Evolutionary conservation across 805 yeast genomes (phyloP), one percentile per base, ranked within the genome.

Genomic region (Pichia occidentalis): DNA sequence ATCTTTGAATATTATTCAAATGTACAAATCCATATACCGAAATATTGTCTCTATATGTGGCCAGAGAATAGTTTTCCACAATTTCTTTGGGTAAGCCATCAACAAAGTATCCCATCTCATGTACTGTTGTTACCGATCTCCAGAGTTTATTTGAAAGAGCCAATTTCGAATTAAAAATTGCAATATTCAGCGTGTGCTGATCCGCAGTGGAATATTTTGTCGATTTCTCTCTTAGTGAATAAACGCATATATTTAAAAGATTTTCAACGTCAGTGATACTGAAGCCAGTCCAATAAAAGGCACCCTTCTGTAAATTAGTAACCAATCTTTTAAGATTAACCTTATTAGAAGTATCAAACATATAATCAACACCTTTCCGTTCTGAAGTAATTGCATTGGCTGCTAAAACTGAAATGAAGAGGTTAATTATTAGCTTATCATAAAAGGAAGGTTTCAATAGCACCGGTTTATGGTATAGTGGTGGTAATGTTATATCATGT

Each of bases 271-370:
- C 86, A 29, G 64, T 65, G 19, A 67, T 65, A 10, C 79, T 65
- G 51, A 80, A 80, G 0, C 86, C 87, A 1, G 85, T 76, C 88
- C 88, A 80, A 49, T 76, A 77, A 52, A 80, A 79, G 0, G 87
- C 77, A 1, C 82, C 76, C 41, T 80, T 64, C 53, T 75, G 84
- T 21, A 80, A 52, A 50, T 80, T 80, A 4, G 73, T 68, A 10
- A 80, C 69, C 45, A 80, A 63, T 34, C 79, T 56, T 42, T 79
- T 60, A 26, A 80, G 54, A 44, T 77, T 78, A 14, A 54, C 54
- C 29, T 74, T 61, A 48, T 78, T 79, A 1, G 70, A 55, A 0
- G 77, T 71, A 61, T 80, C 80, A 51, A 80, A 80, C 85, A 80
- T 77, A 54, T 77, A 80, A 54, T 80, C 87, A 18, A 68, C 64